Conservation (phyloP, 345 rosid genomes). For the Rhodamnia rubescens region DNA sequence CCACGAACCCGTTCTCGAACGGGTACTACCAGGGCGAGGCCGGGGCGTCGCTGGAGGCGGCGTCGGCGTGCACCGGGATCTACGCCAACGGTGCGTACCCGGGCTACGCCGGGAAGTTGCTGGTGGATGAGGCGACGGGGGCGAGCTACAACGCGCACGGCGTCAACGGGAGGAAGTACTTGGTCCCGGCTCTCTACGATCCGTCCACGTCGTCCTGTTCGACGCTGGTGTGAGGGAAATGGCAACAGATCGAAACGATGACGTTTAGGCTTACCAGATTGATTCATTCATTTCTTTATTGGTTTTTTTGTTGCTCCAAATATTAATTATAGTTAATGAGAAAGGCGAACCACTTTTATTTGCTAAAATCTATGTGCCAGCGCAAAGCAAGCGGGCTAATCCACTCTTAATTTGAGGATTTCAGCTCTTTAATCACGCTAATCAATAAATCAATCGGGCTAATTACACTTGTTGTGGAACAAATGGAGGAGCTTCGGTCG, state of each 20-base stretch:
- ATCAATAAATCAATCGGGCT: not conserved
- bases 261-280: not conserved
- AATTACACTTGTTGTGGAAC: not conserved
- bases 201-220: slow-evolving; percentile 49
- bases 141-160: slow-evolving; percentile 81
- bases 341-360: not conserved
- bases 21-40: slow-evolving; percentile 75
- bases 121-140: slow-evolving; percentile 50
- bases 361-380: not conserved
- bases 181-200: slow-evolving; percentile 75
- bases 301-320: not conserved
- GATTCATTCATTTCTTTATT: not conserved
- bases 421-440: not conserved
- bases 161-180: slow-evolving; percentile 53
- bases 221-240: slow-evolving; percentile 26
- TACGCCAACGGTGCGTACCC: slow-evolving; percentile 80
- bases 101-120: slow-evolving; percentile 58
- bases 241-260: not conserved
- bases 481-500: not conserved
- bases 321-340: not conserved
- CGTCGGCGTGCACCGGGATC: slow-evolving; percentile 72
- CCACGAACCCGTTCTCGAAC: slow-evolving; percentile 65
- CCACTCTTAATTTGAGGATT: not conserved
- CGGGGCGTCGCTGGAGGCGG: slow-evolving; percentile 77
- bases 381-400: not conserved